These are phyloP conservation scores for Wickerhamomyces alni DNA, from an alignment of 805 yeast genomes.

Conservation along the genomic window DNA sequence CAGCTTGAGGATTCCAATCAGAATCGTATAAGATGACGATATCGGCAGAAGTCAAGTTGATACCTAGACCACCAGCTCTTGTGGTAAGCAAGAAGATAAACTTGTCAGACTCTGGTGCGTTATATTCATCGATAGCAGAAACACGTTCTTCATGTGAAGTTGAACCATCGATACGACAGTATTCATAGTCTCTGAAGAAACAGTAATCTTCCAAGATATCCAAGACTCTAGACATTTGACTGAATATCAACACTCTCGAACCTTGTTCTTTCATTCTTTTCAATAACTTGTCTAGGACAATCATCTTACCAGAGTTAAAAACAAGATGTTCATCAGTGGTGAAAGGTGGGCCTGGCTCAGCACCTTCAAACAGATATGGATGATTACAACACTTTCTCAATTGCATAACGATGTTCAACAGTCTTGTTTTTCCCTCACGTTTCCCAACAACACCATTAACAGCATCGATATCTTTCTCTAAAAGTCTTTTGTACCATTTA, in stretches of 20 bases:
- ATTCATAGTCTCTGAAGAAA: conserved; percentile 71
- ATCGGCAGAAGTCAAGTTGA: conserved; percentile 88
- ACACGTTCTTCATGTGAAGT: conserved; percentile 92
- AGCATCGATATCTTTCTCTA: conserved; percentile 93
- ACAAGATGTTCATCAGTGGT: conserved; percentile 94
- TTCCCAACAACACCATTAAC: conserved; percentile 95
- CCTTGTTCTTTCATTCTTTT: conserved; percentile 69
- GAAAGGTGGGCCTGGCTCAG: conserved; percentile 97
- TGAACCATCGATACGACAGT: conserved; percentile 90
- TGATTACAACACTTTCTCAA: conserved; percentile 95
- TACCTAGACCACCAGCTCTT: conserved; percentile 96
- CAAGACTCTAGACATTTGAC: conserved; percentile 87
- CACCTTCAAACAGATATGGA: conserved; percentile 97
- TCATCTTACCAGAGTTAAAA: conserved; percentile 87
- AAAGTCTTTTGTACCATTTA: conserved; percentile 80
- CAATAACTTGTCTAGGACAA: conserved; percentile 77
- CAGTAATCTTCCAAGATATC: conserved; percentile 94
- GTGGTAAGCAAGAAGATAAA: conserved; percentile 85
- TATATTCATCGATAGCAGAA: conserved; percentile 87
- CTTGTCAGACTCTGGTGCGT: conserved; percentile 73
- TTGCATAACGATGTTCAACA: conserved; percentile 94
- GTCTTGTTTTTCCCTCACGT: conserved; percentile 85
- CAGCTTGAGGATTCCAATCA: conserved; percentile 99
- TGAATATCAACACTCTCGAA: conserved; percentile 83
- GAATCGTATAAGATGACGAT: conserved; percentile 84